phyloP scores from a whole-genome alignment of 306 rosid genomes.

The Senna siamea region DNA sequence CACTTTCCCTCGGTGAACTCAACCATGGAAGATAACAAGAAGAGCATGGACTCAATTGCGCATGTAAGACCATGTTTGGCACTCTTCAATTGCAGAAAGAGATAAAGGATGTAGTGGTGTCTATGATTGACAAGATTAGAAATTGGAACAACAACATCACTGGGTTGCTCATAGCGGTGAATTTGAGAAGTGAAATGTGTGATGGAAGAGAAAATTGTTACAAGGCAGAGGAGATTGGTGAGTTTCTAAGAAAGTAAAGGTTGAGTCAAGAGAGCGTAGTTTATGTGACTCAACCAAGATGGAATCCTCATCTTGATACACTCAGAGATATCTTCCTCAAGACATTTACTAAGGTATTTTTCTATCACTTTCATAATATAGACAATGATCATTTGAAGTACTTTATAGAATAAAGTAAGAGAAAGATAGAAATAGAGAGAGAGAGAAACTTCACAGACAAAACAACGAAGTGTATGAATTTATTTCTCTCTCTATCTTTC shows the following conservation, averaged over 20 bases:
- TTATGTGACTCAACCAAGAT: slow-evolving; percentile 48
- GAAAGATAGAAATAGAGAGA: no score
- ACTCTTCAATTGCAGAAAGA: slow-evolving; percentile 39
- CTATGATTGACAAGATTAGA: slow-evolving; percentile 37
- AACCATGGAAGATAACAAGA: slow-evolving; percentile 26
- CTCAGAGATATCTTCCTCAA: slow-evolving; percentile 45
- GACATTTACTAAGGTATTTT: slow-evolving; percentile 44
- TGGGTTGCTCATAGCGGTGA: slow-evolving; percentile 42
- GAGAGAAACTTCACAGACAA: no score
- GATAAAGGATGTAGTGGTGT: slow-evolving; percentile 31
- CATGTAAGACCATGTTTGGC: slow-evolving; percentile 53
- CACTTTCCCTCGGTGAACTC: slow-evolving; percentile 39
- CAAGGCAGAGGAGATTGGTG: slow-evolving; percentile 40
- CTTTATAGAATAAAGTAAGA: no score
- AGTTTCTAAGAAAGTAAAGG: slow-evolving; percentile 48
- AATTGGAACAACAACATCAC: slow-evolving; percentile 32
- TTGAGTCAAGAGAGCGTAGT: slow-evolving; percentile 37
- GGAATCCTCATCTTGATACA: slow-evolving; percentile 44
- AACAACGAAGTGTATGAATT: no score
- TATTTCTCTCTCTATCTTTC: no score
- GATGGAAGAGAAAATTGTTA: slow-evolving; percentile 35
- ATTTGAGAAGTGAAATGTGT: slow-evolving; percentile 42
- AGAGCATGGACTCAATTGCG: slow-evolving; percentile 29
- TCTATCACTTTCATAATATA: not conserved
- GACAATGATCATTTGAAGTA: no score